Percentiles rank a stretch among this genome's conserved stretches.
phyloP scores from a whole-genome alignment of 2,329 filamentous ascomycete genomes.

The Pseudogymnoascus sp. region DNA sequence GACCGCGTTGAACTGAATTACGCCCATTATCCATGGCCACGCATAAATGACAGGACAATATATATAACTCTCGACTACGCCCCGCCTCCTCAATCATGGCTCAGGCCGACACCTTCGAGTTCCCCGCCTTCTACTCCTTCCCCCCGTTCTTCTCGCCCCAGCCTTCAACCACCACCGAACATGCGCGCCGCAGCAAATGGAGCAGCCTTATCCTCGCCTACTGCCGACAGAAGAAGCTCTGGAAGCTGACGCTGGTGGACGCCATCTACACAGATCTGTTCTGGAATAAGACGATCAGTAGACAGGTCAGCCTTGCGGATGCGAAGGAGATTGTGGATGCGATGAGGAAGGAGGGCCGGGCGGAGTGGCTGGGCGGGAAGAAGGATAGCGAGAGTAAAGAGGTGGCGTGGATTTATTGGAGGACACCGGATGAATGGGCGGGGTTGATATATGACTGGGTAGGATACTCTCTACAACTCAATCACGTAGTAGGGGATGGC shows the following conservation, averaged over 20 bases:
- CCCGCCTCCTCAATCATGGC: not conserved
- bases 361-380: constrained; percentile 54
- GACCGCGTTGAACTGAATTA: not conserved
- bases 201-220: constrained; percentile 76
- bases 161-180: constrained; percentile 63
- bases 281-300: constrained; percentile 47
- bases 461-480: constrained; percentile 1
- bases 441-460: constrained; percentile 68
- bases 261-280: constrained; percentile 52
- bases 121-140: constrained; percentile 64
- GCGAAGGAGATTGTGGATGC: constrained; percentile 51
- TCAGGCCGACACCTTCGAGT: constrained; percentile 36
- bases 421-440: constrained; percentile 85
- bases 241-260: constrained; percentile 61
- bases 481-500: not conserved
- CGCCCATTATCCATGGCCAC: not conserved
- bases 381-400: constrained; percentile 37
- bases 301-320: constrained; percentile 43
- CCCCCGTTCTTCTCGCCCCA: constrained; percentile 82
- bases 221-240: constrained; percentile 67
- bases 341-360: constrained; percentile 52
- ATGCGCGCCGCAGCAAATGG: constrained; percentile 79
- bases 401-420: constrained; percentile 74
- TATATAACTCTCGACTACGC: not conserved
- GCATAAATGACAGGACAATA: not conserved